These are phyloP conservation scores for Hibiscus mutabilis DNA, from an alignment of 345 rosid genomes.

Conservation along the genomic window DNA sequence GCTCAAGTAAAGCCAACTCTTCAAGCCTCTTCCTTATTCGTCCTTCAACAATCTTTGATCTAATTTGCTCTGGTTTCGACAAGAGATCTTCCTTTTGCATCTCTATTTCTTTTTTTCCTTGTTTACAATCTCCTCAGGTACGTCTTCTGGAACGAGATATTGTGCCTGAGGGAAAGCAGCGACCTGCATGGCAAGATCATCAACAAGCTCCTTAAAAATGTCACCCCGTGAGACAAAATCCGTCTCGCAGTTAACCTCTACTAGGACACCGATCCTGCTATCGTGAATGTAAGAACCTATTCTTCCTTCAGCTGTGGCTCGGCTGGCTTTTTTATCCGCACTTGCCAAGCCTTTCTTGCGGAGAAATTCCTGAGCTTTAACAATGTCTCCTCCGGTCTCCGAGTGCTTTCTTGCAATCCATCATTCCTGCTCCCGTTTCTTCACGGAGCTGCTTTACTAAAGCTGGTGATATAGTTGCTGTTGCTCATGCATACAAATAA, in stretches of 20 bases:
- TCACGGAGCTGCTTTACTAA: conserved; percentile 95
- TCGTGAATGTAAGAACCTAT: conserved; percentile 92
- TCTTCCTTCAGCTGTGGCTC: conserved; percentile 92
- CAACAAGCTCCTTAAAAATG: conserved; percentile 86
- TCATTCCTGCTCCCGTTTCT: conserved; percentile 98
- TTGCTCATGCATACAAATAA: conserved; percentile 12
- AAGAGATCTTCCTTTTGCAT: conserved; percentile 93
- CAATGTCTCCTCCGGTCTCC: conserved; percentile 74
- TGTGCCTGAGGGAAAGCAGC: conserved; percentile 91
- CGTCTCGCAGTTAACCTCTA: conserved; percentile 94
- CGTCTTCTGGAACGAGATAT: conserved; percentile 76
- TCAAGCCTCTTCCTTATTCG: conserved; percentile 83
- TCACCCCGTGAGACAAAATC: conserved; percentile 96
- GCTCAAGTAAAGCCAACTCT: conserved; percentile 86
- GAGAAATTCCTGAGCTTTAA: conserved; percentile 87
- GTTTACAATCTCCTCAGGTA: conserved; percentile 65
- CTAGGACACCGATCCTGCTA: conserved; percentile 85
- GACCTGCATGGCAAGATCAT: conserved; percentile 95
- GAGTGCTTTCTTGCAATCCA: conserved; percentile 94
- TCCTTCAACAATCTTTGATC: conserved; percentile 86
- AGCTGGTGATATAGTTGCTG: conserved; percentile 65
- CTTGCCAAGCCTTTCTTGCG: conserved; percentile 92
- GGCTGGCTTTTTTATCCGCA: conserved; percentile 89
- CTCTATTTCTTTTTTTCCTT: conserved; percentile 81
- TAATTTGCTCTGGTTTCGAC: conserved; percentile 86